Base-by-base conservation (phyloP, 306 rosid genomes). In the Vigna reflexopilosa region DNA sequence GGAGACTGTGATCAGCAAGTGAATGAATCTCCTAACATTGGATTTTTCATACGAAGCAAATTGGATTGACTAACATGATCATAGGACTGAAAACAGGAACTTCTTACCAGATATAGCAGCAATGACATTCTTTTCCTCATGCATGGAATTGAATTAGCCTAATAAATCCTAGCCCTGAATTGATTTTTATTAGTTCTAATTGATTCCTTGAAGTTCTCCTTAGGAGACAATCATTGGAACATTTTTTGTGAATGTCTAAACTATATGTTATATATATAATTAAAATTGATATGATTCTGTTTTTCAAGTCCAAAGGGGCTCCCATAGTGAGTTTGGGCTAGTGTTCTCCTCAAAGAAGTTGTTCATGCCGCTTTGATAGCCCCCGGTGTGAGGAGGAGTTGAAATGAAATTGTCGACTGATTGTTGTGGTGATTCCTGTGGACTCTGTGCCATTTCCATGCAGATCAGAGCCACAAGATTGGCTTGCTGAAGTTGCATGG, bases 401-500 rank as follows among this genome's bases (percentile, higher is more conserved):
- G 78, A 10, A 66, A 74, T 82, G 77, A 85, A 86, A 66, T 82
- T 56, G 62, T 85, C 93, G 30, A 85, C 30, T 2, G 87, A 86
- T 63, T 90, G 85, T n/a, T 83, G 93, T 6, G 84, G 88, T 7
- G 85, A 76, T 12, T 70, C 89, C 1, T 86, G 87, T 40, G 83
- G 89, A n/a, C 80, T 77, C 26, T 91, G 91, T 15, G 94, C 32
- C 87, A 91, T 81, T 45, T 93, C 93, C 98, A 83, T 89, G 89
- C 93, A 93, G 67, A 94, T 49, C 0, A 89, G 69, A 57, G 98
- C 90, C 14, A 90, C 88, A 30, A 94, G 90, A 72, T 94, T 90
- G 84, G 97, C 85, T 47, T 94, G 97, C n/a, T 94, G 97, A 57
- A 86, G 64, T 47, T 92, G 96, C 97, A 92, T 89, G 85, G 81